Percentiles rank a stretch among this genome's conserved stretches.
Evolutionary conservation across 306 rosid genomes (phyloP).

Genomic region (Citrullus colocynthis): DNA sequence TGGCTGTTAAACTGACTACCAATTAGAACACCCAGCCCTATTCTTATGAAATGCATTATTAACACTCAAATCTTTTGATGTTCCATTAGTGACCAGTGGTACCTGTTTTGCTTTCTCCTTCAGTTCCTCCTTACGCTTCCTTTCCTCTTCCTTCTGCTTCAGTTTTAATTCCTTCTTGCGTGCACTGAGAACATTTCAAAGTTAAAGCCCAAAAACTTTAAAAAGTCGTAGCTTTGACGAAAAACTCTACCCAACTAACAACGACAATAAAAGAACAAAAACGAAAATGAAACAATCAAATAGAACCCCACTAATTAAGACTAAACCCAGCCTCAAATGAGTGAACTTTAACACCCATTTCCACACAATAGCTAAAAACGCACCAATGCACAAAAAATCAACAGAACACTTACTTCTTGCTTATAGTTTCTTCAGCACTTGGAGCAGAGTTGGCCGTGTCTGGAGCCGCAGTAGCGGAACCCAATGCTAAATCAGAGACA

Average conservation of each 20-base stretch:
- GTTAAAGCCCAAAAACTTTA: not conserved
- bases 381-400: not conserved
- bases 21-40: not conserved
- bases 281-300: not conserved
- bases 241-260: not conserved
- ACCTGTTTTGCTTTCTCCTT: slow-evolving; percentile 73
- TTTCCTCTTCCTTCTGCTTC: slow-evolving; percentile 64
- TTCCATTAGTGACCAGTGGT: not conserved
- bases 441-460: not conserved
- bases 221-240: not conserved
- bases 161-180: slow-evolving; percentile 56
- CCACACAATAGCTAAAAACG: not conserved
- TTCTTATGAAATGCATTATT: not conserved
- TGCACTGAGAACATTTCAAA: slow-evolving; percentile 33
- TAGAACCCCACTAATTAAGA: not conserved
- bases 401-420: slow-evolving; percentile 32
- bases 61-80: not conserved
- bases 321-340: not conserved
- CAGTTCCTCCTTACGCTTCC: slow-evolving; percentile 63
- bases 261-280: not conserved
- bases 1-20: not conserved
- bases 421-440: slow-evolving; percentile 15
- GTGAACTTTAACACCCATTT: not conserved
- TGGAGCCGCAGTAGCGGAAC: slow-evolving; percentile 3
- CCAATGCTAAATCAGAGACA: slow-evolving; percentile 12